Base-by-base conservation (phyloP, 164 flowering plant genomes). In the Annona squamosa region DNA sequence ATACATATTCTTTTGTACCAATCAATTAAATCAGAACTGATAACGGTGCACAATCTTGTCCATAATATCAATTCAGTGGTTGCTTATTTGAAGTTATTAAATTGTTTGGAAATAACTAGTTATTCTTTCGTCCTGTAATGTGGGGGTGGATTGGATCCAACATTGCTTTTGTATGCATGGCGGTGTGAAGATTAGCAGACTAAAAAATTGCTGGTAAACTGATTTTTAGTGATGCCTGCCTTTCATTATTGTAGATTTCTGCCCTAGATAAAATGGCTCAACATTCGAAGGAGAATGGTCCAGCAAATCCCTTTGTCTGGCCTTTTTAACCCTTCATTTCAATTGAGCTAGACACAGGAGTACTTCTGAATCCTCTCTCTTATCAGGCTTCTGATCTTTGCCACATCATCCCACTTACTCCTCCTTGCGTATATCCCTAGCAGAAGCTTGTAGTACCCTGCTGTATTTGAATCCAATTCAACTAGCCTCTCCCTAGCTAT, bases 361-460 rank as follows among this genome's bases (percentile, higher is more conserved):
- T 67, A 42, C 46, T 73, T 12, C 59, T 13, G 59, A 73, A 70
- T 12, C 42, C 65, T 37, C 73, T 73, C 67, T 70, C 57, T 44
- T 66, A 73, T 73, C 61, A 73, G 41, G 5, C 64, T 59, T 56
- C 79, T 73, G 56, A 73, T 65, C 73, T 63, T 52, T 0, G 16
- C 1, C 19, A 77, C 73, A 12, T 70, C 79, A 52, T 69, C 59
- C 76, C 76, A 77, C 12, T 17, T 18, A 2, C 76, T 73, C 2
- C 62, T 47, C 5, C 57, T 45, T 7, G 71, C 75, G 59, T 76
- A 71, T 16, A 66, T 46, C 67, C 68, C 72, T 57, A 67, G 26
- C 13, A 76, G 62, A 56, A 76, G 72, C 72, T 57, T 59, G 44
- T 77, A 77, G 48, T 66, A 46, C 4, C 77, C 77, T 18, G 71